Evolutionary conservation across 2,329 filamentous ascomycete genomes (phyloP), one percentile per base, ranked within the genome.

Genomic region (Pseudonectria foliicola): DNA sequence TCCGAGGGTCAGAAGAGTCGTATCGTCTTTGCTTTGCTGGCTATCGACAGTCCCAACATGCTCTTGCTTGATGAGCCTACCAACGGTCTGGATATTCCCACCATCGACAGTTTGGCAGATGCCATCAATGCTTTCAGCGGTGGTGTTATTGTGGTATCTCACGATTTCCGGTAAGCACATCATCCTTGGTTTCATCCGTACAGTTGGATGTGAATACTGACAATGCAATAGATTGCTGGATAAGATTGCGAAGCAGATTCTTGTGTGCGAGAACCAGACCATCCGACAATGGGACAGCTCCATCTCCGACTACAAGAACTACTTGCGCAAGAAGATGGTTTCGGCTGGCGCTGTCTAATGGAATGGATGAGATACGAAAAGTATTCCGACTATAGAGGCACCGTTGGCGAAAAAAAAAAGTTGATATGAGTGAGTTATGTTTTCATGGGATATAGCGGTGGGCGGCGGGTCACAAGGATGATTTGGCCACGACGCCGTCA

Each of bases 231-330:
- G 90, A 73, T 73, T 98, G 56, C 80, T 98, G 48, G 92, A 98
- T 78, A 95, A 95, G 75, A 96, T 98, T 63, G 92, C 92, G 53
- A 98, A 98, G 77, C 87, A 98, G 65, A 98, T 98, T 66, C 80
- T 98, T 69, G 92, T 98, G 37, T 98, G 93, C 67, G 92, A 98
- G 71, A 88, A 98, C 80, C 88, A 89, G 76, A 89, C 88, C 11
- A 88, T 96, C 53, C 80, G 75, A 53, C 68, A 78, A 55, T 98
- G 92, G 92, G 81, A 90, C 45, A 90, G 90, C 54, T 70, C 67
- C 46, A 98, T 98, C 57, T 82, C 82, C 52, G 81, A 88, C 41
- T 98, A 98, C 85, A 98, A 98, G 85, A 85, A 93, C 70, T 80
- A 95, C 68, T 77, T 98, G 57, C 82, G 90, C 62, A 96, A 96